phyloP scores from a whole-genome alignment of 2,329 filamentous ascomycete genomes.

The Cyphellophora attinorum region DNA sequence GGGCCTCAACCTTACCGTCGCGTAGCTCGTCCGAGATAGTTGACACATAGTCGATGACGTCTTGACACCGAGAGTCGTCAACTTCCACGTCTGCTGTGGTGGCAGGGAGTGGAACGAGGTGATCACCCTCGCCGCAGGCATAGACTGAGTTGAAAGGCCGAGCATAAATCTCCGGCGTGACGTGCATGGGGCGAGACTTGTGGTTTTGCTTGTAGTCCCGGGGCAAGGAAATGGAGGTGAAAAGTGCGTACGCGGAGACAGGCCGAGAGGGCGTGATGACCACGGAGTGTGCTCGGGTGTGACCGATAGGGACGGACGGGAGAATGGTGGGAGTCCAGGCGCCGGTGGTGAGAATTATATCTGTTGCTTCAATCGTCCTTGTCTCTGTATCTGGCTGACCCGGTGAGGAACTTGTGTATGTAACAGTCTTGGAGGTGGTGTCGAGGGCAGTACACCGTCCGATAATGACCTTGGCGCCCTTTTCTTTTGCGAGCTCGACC shows the following conservation, averaged over 20 bases:
- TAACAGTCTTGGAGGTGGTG: constrained; percentile 35
- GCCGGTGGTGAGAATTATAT: constrained; percentile 51
- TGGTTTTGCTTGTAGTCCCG: constrained; percentile 47
- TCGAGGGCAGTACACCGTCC: constrained; percentile 59
- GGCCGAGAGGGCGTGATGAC: constrained; percentile 48
- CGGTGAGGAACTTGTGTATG: constrained; percentile 32
- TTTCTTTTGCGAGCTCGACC: constrained; percentile 61
- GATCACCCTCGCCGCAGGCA: constrained; percentile 85
- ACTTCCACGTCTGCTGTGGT: constrained; percentile 66
- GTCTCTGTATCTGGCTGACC: constrained; percentile 27
- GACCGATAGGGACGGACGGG: constrained; percentile 47
- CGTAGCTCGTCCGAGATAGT: constrained; percentile 49
- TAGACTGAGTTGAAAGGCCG: constrained; percentile 84
- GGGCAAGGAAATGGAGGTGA: constrained; percentile 75
- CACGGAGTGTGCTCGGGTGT: constrained; percentile 54
- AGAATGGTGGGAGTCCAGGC: constrained; percentile 50
- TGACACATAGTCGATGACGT: constrained; percentile 69
- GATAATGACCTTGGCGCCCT: constrained; percentile 57
- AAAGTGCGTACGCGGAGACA: constrained; percentile 44
- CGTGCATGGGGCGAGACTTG: constrained; percentile 47
- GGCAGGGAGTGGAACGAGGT: constrained; percentile 61
- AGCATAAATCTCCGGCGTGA: constrained; percentile 88
- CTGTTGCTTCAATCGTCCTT: constrained; percentile 49
- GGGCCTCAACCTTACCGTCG: constrained; percentile 58
- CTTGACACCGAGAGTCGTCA: constrained; percentile 69